phyloP scores from a whole-genome alignment of 768 basidiomycete genomes.

The Amyloporia xantha region DNA sequence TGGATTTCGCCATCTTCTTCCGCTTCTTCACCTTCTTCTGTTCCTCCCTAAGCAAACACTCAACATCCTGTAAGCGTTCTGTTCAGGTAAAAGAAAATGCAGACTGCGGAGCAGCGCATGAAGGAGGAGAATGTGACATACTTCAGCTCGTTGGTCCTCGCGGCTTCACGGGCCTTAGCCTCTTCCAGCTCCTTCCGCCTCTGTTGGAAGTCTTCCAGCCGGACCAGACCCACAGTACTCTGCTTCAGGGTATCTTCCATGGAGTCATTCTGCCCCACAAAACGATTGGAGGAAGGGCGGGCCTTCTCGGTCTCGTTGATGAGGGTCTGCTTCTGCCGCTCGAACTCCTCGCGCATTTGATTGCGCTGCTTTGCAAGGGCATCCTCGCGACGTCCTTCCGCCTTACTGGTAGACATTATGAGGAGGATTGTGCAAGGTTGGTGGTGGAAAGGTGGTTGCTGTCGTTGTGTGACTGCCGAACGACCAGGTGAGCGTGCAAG shows the following conservation, averaged over 20 bases:
- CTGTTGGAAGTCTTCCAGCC: conserved; percentile 89
- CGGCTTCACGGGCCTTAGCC: conserved; percentile 84
- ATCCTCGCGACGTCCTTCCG: conserved; percentile 82
- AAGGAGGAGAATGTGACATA: conserved; percentile 40
- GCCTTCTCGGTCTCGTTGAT: conserved; percentile 90
- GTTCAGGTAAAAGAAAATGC: conserved; percentile 22
- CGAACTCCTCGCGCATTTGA: conserved; percentile 74
- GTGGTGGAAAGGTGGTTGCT: too few species aligned
- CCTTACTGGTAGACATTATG: conserved; percentile 77
- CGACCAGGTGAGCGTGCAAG: too few species aligned
- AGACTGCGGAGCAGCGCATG: too few species aligned
- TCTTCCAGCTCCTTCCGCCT: conserved; percentile 85
- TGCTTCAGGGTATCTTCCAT: conserved; percentile 92
- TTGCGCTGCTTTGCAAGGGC: conserved; percentile 78
- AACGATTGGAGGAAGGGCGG: conserved; percentile 79
- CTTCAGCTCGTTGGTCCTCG: conserved; percentile 79
- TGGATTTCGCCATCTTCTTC: conserved; percentile 85
- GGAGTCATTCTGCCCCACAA: conserved; percentile 90
- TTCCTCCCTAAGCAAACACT: conserved; percentile 83
- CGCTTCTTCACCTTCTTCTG: conserved; percentile 85
- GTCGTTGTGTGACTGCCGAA: too few species aligned
- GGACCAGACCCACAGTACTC: conserved; percentile 86
- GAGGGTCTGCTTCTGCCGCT: conserved; percentile 73
- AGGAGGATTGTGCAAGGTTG: too few species aligned
- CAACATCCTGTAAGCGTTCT: conserved; percentile 69